These are phyloP conservation scores for Paracoccidioides lutzii DNA, from an alignment of 2,329 filamentous ascomycete species.

Conservation along the genomic window DNA sequence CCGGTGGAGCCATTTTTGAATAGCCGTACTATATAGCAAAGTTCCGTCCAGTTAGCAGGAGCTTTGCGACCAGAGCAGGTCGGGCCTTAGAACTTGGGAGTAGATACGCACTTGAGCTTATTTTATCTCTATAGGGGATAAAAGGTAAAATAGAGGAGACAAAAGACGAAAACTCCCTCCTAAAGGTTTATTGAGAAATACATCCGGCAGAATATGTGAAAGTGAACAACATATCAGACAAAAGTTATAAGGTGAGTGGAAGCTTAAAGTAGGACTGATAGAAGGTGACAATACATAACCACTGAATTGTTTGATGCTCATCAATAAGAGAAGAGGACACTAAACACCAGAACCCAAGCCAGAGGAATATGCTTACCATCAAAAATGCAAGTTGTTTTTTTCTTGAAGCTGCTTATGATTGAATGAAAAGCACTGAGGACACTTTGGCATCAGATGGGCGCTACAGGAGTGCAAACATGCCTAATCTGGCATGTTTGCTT, in stretches of 20 bases:
- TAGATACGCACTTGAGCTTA: background rate
- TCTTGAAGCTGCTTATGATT: background rate
- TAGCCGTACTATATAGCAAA: background rate
- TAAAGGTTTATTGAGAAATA: background rate
- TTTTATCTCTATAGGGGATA: background rate
- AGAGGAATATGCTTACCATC: background rate
- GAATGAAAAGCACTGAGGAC: slow-evolving; percentile 8
- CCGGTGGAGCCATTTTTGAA: slow-evolving; percentile 34
- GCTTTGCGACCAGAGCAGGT: background rate
- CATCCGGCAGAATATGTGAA: background rate
- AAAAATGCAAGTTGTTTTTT: background rate
- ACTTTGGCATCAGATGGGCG: slow-evolving; percentile 12
- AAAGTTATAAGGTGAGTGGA: background rate
- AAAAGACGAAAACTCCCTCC: background rate
- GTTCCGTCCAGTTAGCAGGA: background rate
- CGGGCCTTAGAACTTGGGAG: background rate
- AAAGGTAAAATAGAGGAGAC: background rate
- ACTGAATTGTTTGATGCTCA: background rate
- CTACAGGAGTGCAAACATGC: slow-evolving; percentile 10
- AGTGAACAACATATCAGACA: background rate
- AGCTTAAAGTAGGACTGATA: background rate
- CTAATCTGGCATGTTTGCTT: slow-evolving; percentile 7
- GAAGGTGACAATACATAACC: background rate
- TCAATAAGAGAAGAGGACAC: slow-evolving; percentile 8
- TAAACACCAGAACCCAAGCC: slow-evolving; percentile 2